Evolutionary conservation across 495 filamentous ascomycete species (phyloP).

Genomic region (Penicillium robsamsonii): DNA sequence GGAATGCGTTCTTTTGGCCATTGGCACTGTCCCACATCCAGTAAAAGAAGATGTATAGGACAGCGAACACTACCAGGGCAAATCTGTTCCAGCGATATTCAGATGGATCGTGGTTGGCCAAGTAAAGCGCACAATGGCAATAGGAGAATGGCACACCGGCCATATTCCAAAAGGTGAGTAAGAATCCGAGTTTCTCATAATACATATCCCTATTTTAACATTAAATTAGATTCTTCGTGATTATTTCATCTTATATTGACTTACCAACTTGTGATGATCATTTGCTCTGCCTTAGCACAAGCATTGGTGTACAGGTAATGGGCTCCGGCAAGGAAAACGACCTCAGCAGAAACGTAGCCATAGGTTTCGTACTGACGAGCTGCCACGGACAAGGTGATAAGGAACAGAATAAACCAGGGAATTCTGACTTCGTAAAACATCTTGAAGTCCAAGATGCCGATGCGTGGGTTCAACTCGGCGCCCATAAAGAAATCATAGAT

Average conservation of each 20-base stretch:
- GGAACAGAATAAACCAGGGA: conserved; percentile 90
- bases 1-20: conserved; percentile 91
- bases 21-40: conserved; percentile 89
- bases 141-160: conserved; percentile 91
- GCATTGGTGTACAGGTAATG: conserved; percentile 94
- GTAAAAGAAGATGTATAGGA: conserved; percentile 77
- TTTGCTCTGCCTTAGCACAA: conserved; percentile 90
- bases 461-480: conserved; percentile 90
- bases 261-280: conserved; percentile 78
- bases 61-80: conserved; percentile 59
- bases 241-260: neutral
- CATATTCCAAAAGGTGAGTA: conserved; percentile 99
- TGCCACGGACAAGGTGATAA: conserved; percentile 69
- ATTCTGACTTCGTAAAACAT: conserved; percentile 98
- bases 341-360: conserved; percentile 85
- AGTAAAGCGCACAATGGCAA: conserved; percentile 91
- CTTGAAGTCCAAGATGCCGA: conserved; percentile 89
- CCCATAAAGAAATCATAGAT: conserved; percentile 99
- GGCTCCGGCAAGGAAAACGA: conserved; percentile 79
- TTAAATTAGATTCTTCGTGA: neutral
- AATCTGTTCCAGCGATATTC: conserved; percentile 71
- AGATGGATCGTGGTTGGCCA: conserved; percentile 78
- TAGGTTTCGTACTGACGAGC: conserved; percentile 80
- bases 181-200: conserved; percentile 98
- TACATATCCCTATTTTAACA: conserved; percentile 74